Evolutionary conservation across 257 asterid genomes (phyloP).

Genomic region (Leptodermis oblonga): DNA sequence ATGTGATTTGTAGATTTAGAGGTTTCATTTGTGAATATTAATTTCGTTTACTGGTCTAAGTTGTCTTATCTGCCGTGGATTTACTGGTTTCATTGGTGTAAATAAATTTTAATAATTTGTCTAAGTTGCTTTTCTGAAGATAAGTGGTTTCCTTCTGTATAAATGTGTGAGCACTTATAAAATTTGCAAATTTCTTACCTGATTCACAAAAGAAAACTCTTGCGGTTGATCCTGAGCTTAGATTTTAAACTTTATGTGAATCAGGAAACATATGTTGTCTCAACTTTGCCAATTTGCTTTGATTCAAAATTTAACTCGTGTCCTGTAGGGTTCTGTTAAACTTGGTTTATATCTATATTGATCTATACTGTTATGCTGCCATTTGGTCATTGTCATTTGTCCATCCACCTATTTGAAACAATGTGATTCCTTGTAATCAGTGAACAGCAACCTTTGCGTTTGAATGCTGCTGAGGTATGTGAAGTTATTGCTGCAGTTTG

Average conservation of each 20-base stretch:
- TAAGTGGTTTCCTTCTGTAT: neutral
- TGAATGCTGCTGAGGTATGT: conserved; percentile 88
- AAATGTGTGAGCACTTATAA: neutral
- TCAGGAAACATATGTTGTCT: neutral
- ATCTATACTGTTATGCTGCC: conserved; percentile 20
- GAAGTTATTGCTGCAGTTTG: conserved; percentile 98
- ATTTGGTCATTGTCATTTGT: neutral
- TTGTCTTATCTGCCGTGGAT: conserved; percentile 1
- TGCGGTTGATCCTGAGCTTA: neutral
- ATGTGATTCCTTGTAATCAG: conserved; percentile 45
- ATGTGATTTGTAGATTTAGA: neutral
- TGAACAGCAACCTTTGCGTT: conserved; percentile 94
- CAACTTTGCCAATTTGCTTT: neutral
- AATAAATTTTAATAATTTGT: neutral
- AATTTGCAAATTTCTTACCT: neutral
- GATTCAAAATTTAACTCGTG: conserved; percentile 9
- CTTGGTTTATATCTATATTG: neutral
- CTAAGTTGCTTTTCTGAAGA: neutral
- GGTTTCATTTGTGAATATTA: neutral
- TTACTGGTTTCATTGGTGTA: neutral
- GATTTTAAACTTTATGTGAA: neutral
- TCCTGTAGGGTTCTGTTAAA: neutral
- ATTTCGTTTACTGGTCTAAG: neutral
- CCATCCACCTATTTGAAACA: conserved; percentile 15
- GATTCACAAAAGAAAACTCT: neutral